These are phyloP conservation scores for Lentinus brumalis DNA, from an alignment of 768 basidiomycete genomes.

Conservation along the genomic window DNA sequence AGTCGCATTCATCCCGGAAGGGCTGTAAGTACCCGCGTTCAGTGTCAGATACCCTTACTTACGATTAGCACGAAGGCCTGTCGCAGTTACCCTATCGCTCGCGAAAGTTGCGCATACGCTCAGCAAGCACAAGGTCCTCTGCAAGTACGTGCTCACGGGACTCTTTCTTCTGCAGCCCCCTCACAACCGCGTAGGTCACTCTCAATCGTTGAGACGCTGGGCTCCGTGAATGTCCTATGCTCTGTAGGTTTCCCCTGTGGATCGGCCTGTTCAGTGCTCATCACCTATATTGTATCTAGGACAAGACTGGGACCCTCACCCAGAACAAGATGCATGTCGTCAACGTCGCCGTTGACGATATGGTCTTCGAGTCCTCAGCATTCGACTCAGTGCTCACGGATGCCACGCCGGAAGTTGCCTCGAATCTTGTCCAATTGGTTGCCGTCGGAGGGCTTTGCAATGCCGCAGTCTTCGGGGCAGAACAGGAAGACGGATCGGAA, in stretches of 20 bases:
- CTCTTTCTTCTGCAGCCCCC: not conserved
- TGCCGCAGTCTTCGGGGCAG: conserved; percentile 40
- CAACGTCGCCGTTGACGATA: conserved; percentile 1
- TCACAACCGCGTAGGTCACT: conserved; percentile 31
- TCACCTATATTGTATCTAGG: conserved; percentile 13
- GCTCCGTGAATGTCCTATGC: conserved; percentile 53
- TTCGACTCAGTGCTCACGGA: not conserved
- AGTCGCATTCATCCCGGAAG: conserved; percentile 53
- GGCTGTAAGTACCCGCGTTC: conserved; percentile 31
- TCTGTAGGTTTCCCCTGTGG: conserved; percentile 18
- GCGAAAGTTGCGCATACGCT: conserved; percentile 38
- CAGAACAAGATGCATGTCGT: conserved; percentile 39
- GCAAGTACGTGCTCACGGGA: conserved; percentile 33
- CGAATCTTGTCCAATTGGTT: not conserved
- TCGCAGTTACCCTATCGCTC: conserved; percentile 55
- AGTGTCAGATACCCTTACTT: not conserved
- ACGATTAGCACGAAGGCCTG: conserved; percentile 31
- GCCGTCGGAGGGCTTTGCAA: conserved; percentile 26
- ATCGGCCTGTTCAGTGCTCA: no score
- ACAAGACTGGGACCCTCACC: conserved; percentile 65
- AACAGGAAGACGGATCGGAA: conserved; percentile 22
- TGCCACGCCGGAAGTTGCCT: not conserved
- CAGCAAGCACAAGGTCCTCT: conserved; percentile 51
- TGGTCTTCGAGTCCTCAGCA: conserved; percentile 5
- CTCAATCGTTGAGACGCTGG: conserved; percentile 67